These are phyloP conservation scores for Pythium grandisporangium DNA, from an alignment of 352 stramenopile genomes.

Conservation along the genomic window DNA sequence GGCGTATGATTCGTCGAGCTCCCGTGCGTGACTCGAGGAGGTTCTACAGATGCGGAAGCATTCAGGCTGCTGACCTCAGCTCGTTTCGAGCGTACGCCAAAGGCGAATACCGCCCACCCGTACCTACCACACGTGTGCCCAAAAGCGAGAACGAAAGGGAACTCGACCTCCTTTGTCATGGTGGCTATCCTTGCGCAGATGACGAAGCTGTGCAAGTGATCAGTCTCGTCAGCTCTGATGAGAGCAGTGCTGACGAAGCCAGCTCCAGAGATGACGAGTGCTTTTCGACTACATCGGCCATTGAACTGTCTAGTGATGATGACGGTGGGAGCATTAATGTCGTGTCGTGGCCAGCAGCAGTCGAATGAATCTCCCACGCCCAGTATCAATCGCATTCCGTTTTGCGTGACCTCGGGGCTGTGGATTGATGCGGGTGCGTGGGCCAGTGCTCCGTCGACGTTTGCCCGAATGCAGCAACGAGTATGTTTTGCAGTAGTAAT, in stretches of 20 bases:
- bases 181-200: no score
- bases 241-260: not conserved
- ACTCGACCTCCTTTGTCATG: no score
- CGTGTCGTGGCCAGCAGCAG: not conserved
- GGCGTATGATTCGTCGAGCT: not conserved
- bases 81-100: not conserved
- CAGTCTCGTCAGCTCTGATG: constrained; percentile 1
- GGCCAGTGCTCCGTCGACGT: not conserved
- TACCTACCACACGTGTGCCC: not conserved
- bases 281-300: no score
- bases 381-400: not conserved
- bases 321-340: not conserved
- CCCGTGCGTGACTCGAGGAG: constrained; percentile 1
- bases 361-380: not conserved
- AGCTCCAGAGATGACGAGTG: no score
- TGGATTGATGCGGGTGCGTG: constrained; percentile 1
- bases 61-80: not conserved
- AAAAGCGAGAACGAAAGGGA: no score
- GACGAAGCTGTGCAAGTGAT: not conserved
- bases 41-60: not conserved
- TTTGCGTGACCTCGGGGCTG: not conserved
- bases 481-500: constrained; percentile 1
- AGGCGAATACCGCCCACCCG: not conserved
- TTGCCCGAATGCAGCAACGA: not conserved
- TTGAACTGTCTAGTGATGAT: not conserved